phyloP scores from a whole-genome alignment of 1,139 yeast genomes.

The Saccharomycopsis hybrid region DNA sequence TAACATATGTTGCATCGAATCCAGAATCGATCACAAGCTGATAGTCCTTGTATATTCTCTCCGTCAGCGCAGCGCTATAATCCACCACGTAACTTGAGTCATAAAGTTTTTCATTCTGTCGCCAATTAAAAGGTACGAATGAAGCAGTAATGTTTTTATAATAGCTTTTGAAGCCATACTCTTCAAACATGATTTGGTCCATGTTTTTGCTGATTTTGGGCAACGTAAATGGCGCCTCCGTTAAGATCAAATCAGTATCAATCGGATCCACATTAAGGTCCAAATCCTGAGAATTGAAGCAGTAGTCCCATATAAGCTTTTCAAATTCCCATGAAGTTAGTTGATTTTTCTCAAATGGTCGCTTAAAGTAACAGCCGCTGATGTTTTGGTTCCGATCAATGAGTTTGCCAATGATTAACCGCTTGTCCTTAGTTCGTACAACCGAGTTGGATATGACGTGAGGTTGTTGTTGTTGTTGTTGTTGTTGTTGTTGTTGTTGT shows the following conservation, averaged over 20 bases:
- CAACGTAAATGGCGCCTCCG: slow-evolving; percentile 74
- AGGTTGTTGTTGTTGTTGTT: slow-evolving; percentile 30
- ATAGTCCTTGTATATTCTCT: slow-evolving; percentile 44
- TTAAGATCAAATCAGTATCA: slow-evolving; percentile 31
- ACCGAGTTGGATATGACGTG: slow-evolving; percentile 60
- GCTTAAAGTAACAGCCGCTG: slow-evolving; percentile 64
- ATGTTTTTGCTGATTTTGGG: slow-evolving; percentile 80
- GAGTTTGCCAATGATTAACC: slow-evolving; percentile 69
- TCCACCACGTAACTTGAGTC: slow-evolving; percentile 5
- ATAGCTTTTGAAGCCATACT: slow-evolving; percentile 65
- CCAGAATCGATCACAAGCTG: slow-evolving; percentile 84
- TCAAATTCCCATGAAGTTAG: slow-evolving; percentile 89
- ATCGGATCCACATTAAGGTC: slow-evolving; percentile 29
- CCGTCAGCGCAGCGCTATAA: slow-evolving; percentile 7
- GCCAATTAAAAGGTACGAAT: slow-evolving; percentile 62
- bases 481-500: not conserved
- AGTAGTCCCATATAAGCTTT: slow-evolving; percentile 88
- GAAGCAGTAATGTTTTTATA: slow-evolving; percentile 50
- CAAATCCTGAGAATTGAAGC: slow-evolving; percentile 38
- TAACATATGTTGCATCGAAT: slow-evolving; percentile 77
- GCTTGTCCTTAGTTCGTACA: slow-evolving; percentile 69
- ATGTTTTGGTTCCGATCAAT: slow-evolving; percentile 59
- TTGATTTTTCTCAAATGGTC: slow-evolving; percentile 89
- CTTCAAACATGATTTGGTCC: slow-evolving; percentile 92
- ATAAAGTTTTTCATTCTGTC: slow-evolving; percentile 25